Evolutionary conservation across 768 basidiomycete species (phyloP), one percentile per base, ranked within the genome.

Genomic region (Naganishia vaughanmartiniae): DNA sequence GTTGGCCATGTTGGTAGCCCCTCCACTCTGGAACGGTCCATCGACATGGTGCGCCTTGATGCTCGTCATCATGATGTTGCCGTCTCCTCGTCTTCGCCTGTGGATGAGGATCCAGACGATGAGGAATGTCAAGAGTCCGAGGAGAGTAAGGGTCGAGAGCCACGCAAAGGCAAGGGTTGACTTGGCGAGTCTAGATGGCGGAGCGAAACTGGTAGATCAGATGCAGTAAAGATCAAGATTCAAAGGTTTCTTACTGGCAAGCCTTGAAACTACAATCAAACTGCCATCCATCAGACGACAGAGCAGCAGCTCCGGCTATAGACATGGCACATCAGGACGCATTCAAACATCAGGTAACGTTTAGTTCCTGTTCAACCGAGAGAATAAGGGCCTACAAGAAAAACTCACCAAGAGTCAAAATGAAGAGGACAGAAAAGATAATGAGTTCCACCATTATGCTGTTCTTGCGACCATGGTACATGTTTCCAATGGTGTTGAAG

Each of bases 41-140:
- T 63, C 60, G 24, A 63, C 60, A 15, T 63, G 24, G 15, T 63
- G 60, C 26, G 60, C 60, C 24, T 63, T 63, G 60, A 63, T 63
- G 42, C 39, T 63, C 17, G 60, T 26, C 60, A 24, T 63, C 21
- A 42, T 42, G 60, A 63, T 63, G 60, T 34, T 9, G 6, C 24
- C 24, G 39, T 63, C 60, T 42, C 31, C 60, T 63, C 60, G 36
- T 45, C 24, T 2, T 30, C 33, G 39, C 26, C 60, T 39, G 24
- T 63, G 60, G 26, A 45, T 30, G 24, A 26, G 24, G 39, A 21
- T 26, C 60, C 60, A 63, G 26, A 26, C 30, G 30, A 14, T 17
- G 42, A 63, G 36, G 39, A 63, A 63, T 1, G 42, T 17, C 36
- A 63, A 42, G 39, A 63, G 60, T 9, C 28, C n/a, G 39, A 63